Base-by-base conservation (phyloP, 306 rosid species). In the Vachellia collinsii region DNA sequence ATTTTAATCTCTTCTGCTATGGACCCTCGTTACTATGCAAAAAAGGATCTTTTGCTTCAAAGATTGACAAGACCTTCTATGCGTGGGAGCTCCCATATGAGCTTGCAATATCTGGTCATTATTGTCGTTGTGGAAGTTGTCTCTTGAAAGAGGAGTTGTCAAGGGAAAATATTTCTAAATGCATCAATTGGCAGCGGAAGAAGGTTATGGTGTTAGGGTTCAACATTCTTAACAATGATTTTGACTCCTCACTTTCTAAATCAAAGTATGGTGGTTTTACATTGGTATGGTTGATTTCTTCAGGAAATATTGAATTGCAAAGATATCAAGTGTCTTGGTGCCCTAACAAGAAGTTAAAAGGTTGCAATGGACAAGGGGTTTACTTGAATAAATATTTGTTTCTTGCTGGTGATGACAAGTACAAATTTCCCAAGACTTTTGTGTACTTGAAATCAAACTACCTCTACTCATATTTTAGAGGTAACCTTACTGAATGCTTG, bases 111-210 rank as follows among this genome's bases (percentile, higher is more conserved):
- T 82, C 89, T 7, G 82, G 88, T 37, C 65, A 4, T 0, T 88
- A 77, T 42, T 90, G 93, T 65, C 87, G 47, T 6, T 89, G 94
- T 46, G 86, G 93, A 80, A 88, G 48, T 79, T 90, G 89, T 83
- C 87, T 92, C 53, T 64, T 89, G 29, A 88, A 82, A 81, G 88
- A 86, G 73, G 92, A 88, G 70, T 75, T 81, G 84, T 77, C 76
- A 16, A 29, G 34, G 2, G 89, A 81, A 71, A 84, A 83, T 59
- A 87, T 92, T 86, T 87, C 92, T 20, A 86, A 88, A 78, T 92
- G 97, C 93, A 66, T 89, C 77, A 86, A 86, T 80, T 87, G 89
- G 94, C 93, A 88, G 79, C 89, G 85, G 47, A 89, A 88, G 89
- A 92, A 86, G 79, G 94, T 90, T 88, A 88, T 38, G 6, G 42